Evolutionary conservation across 768 basidiomycete genomes (phyloP).

Genomic region (Cystoderma amianthinum): DNA sequence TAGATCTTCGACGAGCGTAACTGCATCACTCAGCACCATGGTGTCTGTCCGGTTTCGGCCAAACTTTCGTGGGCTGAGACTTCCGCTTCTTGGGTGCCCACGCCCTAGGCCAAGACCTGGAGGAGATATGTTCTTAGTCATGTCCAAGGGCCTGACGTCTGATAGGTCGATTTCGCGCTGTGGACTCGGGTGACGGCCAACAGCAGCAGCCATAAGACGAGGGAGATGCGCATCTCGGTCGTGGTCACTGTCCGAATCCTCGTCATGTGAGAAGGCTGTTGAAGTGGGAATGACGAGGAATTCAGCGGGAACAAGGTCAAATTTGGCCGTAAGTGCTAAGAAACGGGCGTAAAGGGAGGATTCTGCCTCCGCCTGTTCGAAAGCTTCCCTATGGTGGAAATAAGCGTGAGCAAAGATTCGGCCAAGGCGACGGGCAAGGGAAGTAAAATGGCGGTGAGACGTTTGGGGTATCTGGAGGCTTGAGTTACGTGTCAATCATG

Average conservation of each 20-base stretch:
- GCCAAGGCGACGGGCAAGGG: constrained; percentile 84
- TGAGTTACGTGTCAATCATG: constrained; percentile 1
- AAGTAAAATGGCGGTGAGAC: constrained; percentile 84
- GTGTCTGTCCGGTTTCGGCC: constrained; percentile 65
- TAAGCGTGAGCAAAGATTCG: constrained; percentile 96
- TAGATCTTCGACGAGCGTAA: constrained; percentile 26
- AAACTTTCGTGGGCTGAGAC: constrained; percentile 34
- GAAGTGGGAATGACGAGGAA: constrained; percentile 73
- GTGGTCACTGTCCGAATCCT: constrained; percentile 10
- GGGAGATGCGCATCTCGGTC: constrained; percentile 25
- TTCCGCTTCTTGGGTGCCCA: constrained; percentile 7
- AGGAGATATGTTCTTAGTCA: constrained; percentile 13
- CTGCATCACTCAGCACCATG: constrained; percentile 55
- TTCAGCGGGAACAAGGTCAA: constrained; percentile 75
- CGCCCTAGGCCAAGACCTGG: constrained; percentile 11
- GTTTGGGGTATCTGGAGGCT: constrained; percentile 78
- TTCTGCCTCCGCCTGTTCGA: constrained; percentile 87
- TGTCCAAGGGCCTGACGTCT: constrained; percentile 1
- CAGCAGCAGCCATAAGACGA: constrained; percentile 30
- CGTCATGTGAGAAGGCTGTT: constrained; percentile 10
- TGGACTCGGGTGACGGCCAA: constrained; percentile 17
- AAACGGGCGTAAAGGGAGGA: constrained; percentile 88
- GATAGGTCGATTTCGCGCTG: constrained; percentile 7
- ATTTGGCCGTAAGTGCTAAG: constrained; percentile 73
- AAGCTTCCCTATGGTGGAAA: constrained; percentile 89